Conservation (phyloP, 1,284 basidiomycete species). For the Leccinum colubrinum region DNA sequence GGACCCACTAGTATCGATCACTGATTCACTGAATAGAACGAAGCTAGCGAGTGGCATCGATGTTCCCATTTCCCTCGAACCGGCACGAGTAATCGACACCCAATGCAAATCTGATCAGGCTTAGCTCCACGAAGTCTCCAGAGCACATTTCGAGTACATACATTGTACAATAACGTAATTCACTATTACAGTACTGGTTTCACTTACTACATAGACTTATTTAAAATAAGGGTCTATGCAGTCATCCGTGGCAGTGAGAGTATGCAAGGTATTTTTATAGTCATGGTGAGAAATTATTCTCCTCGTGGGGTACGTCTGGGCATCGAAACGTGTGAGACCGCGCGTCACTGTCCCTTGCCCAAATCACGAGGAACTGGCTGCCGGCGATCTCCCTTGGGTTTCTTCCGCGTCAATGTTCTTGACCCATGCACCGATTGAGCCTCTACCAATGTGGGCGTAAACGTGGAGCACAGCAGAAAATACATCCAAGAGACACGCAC, state of each 20-base stretch:
- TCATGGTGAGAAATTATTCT: slow-evolving; percentile 16
- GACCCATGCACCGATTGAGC: slow-evolving; percentile 93
- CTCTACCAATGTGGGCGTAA: slow-evolving; percentile 47
- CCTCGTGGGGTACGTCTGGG: slow-evolving; percentile 23
- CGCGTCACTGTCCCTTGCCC: slow-evolving; percentile 2
- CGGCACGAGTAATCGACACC: neutral
- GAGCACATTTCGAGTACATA: slow-evolving; percentile 1
- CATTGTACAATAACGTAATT: slow-evolving; percentile 21
- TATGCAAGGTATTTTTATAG: slow-evolving; percentile 26
- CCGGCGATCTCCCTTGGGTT: slow-evolving; percentile 15
- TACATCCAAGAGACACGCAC: slow-evolving; percentile 48
- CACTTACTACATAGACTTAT: neutral
- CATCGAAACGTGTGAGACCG: slow-evolving; percentile 10
- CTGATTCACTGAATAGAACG: slow-evolving; percentile 14
- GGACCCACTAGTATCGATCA: slow-evolving; percentile 1
- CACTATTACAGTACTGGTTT: slow-evolving; percentile 15
- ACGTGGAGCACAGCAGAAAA: slow-evolving; percentile 1
- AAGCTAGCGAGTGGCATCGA: neutral
- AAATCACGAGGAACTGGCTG: slow-evolving; percentile 4
- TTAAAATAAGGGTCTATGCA: slow-evolving; percentile 13
- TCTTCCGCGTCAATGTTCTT: slow-evolving; percentile 75
- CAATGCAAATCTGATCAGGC: slow-evolving; percentile 6
- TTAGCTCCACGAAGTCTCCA: neutral
- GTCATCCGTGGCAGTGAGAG: slow-evolving; percentile 18
- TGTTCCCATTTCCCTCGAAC: neutral